phyloP scores from a whole-genome alignment of 441 rosid genomes.

The Kokia cookei region DNA sequence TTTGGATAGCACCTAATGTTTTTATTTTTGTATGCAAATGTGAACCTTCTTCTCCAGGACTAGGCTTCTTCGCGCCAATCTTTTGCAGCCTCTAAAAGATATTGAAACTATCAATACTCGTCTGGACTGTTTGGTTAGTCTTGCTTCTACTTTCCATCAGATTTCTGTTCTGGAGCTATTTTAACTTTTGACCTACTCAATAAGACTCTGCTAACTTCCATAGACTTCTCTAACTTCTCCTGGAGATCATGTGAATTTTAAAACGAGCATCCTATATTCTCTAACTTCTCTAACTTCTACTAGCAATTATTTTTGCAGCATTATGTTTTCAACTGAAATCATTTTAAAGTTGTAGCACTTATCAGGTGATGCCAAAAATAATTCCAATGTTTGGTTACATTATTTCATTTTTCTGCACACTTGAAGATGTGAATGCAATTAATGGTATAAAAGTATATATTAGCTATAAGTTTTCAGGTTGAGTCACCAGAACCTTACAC shows the following conservation, averaged over 20 bases:
- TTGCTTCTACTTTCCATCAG: conserved; percentile 14
- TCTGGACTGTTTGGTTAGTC: conserved; percentile 93
- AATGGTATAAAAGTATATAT: not conserved
- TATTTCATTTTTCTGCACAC: not conserved
- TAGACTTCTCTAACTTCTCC: not conserved
- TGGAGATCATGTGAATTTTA: not conserved
- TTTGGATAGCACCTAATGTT: not conserved
- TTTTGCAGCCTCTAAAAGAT: conserved; percentile 97
- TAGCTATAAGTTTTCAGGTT: not conserved
- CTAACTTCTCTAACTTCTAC: no score
- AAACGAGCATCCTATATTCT: not conserved
- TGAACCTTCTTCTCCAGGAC: conserved; percentile 60
- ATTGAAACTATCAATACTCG: conserved; percentile 90
- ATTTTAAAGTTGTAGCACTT: not conserved
- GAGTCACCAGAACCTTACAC: not conserved
- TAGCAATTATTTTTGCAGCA: not conserved
- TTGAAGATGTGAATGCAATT: not conserved
- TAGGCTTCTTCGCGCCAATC: conserved; percentile 96
- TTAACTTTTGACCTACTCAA: not conserved
- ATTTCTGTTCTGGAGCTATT: conserved; percentile 19
- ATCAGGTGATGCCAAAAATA: not conserved
- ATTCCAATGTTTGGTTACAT: not conserved
- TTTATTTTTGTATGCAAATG: not conserved
- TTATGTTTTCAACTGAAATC: not conserved
- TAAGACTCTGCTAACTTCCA: not conserved